Base-by-base conservation (phyloP, 768 basidiomycete species). In the Collybia sp. region DNA sequence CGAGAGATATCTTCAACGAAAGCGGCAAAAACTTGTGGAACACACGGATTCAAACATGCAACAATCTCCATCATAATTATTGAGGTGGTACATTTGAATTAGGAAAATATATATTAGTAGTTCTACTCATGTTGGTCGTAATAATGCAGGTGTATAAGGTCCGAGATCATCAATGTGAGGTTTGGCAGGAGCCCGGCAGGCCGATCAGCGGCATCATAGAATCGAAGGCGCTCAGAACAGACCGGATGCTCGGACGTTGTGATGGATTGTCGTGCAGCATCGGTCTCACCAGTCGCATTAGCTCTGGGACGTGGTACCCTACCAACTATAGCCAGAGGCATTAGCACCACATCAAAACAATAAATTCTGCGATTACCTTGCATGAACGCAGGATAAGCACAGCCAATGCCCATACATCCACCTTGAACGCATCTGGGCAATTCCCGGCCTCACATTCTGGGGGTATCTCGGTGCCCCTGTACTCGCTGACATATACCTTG, bases 1-100 rank as follows among this genome's bases (percentile, higher is more conserved):
- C 44, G 78, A 83, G 49, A 76, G 91, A 44, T 93, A 87, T 57
- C 58, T 87, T 40, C 81, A 83, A 58, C 71, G 93, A 56, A 96
- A 96, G 68, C 79, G 85, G 42, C 79, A 77, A 60, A 86, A 77
- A 56, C 25, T 25, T 25, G 48, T 91, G 58, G 88, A 91, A 52
- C 63, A 65, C 39, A 55, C 43, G 17, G 35, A 25, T 25, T 25
- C 25, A 8, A 25, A 25, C 11, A 50, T 42, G 31, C 56, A 54
- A 37, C 49, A 53, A 34, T 45, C 45, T 50, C 44, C 50, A 59
- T 49, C 57, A 47, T 41, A 49, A 30, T 45, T 35, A 30, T 33
- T 16, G 30, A 16, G 43, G 47, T 18, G 32, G 30, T 38, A 34
- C 37, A 41, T 18, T 46, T 43, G 35, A 44, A 32, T 20, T 40